Base-by-base conservation (phyloP, 306 rosid genomes). In the Lotus japonicus region DNA sequence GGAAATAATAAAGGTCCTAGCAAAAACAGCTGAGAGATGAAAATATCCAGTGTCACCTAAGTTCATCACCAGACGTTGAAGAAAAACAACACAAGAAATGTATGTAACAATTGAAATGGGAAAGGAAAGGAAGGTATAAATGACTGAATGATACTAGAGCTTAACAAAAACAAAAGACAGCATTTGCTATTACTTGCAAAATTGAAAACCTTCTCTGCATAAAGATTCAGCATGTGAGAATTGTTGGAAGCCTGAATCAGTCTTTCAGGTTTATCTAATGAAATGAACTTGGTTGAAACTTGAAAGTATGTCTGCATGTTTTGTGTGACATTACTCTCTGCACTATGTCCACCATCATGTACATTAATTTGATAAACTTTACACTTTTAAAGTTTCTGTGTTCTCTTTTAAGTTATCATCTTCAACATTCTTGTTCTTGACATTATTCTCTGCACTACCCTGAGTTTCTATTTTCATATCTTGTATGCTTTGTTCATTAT, bases 371-470 rank as follows among this genome's bases (percentile, higher is more conserved):
- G 10, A 31, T 57, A 64, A 11, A 41, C 15, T 63, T 65, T 67
- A 54, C 42, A 53, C 68, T 11, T 43, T 7, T 31, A 17, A 7
- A 35, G 16, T 49, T 42, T 71, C 52, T 42, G 2, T 36, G 21
- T 18, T 50, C 15, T 26, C 14, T 61, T 54, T 54, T 11, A 26
- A 55, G 31, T 50, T 39, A 39, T 19, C 62, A 67, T 60, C 73
- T 28, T 44, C 77, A 56, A 5, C 15, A 55, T 43, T 73, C n/a
- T n/a, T 57, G 58, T 69, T 64, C 71, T 68, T 58, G 15, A 38
- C 12, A 58, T 54, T 33, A 65, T 59, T 38, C 64, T 64, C 63
- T 14, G 43, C 28, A 65, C 2, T 56, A 14, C n/a, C 44, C 11
- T 44, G 31, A 38, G 28, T 16, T 43, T 64, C 55, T 49, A 21